These are phyloP conservation scores for Sporormia fimetaria DNA, from an alignment of 495 filamentous ascomycete species.

Conservation along the genomic window DNA sequence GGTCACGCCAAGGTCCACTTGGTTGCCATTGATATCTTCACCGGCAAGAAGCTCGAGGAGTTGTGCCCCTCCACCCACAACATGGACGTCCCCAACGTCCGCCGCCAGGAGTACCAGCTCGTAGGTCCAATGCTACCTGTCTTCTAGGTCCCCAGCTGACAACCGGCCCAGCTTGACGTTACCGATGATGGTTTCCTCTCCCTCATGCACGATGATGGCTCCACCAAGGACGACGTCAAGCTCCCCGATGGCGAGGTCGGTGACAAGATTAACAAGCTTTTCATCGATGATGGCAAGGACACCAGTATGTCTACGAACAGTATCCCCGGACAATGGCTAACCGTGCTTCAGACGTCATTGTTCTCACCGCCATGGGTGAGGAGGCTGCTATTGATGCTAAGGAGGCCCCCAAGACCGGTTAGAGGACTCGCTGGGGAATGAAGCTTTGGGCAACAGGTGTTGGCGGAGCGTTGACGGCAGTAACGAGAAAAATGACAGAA, in stretches of 20 bases:
- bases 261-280: constrained; percentile 65
- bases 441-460: constrained; percentile 15
- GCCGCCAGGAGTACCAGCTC: constrained; percentile 81
- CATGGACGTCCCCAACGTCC: constrained; percentile 97
- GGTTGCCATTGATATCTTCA: constrained; percentile 97
- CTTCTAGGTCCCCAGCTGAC: constrained; percentile 5
- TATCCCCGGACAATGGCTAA: constrained; percentile 8
- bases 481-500: constrained; percentile 5
- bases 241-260: constrained; percentile 80
- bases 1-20: constrained; percentile 99
- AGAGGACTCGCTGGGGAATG: constrained; percentile 21
- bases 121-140: constrained; percentile 45
- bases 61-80: constrained; percentile 99
- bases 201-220: constrained; percentile 71
- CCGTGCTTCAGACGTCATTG: constrained; percentile 56
- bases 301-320: constrained; percentile 53
- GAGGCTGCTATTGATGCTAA: constrained; percentile 88
- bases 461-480: constrained; percentile 13
- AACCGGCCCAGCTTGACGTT: constrained; percentile 60
- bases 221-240: constrained; percentile 89
- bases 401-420: constrained; percentile 55
- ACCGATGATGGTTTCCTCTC: constrained; percentile 84
- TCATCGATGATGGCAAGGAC: constrained; percentile 64
- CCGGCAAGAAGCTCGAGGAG: constrained; percentile 97
- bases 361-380: constrained; percentile 92